Base-by-base conservation (phyloP, 176 grass and related monocot species). In the Aegilops sharonensis region DNA sequence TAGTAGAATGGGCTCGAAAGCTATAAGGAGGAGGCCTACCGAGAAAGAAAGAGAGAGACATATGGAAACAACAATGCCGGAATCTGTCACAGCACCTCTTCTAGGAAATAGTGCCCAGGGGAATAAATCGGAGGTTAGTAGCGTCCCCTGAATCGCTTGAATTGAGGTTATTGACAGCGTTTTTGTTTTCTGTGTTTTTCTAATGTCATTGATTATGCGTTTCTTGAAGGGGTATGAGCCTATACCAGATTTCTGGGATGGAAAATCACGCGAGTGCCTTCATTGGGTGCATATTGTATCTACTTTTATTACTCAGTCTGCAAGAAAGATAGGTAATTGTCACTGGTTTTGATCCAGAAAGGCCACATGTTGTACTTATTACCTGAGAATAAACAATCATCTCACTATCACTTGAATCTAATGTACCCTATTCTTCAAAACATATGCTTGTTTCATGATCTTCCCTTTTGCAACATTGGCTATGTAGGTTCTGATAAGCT, bases 301-400 rank as follows among this genome's bases (percentile, higher is more conserved):
- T 40, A 9, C 11, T 83, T 89, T 89, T 80, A 69, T 92, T 77
- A 62, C 80, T 89, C 90, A 69, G 6, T 92, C 87, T 32, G 64
- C 84, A 63, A 69, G 29, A 29, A 82, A 60, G 27, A 82, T 92
- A 79, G 83, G 83, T 91, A 82, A 52, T 21, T 85, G 27, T 72
- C 71, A 72, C 77, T 73, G 47, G 54, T 12, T 29, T n/a, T 11
- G 24, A 4, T 85, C 29, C 36, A 50, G 21, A 36, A 36, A 34
- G 30, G 25, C 30, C 65, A 18, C 27, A 45, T 68, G 35, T 5
- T 66, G 14, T 78, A 9, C 24, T 54, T 54, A 54, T 43, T 43
- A 43, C 10, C 42, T 43, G 42, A 43, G 42, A 43, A 43, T 12
- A 54, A 54, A 54, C 15, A 54, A 54, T 52, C 13, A 52, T 54